phyloP scores from a whole-genome alignment of 139 green algal species.

The Gonium pectorale region DNA sequence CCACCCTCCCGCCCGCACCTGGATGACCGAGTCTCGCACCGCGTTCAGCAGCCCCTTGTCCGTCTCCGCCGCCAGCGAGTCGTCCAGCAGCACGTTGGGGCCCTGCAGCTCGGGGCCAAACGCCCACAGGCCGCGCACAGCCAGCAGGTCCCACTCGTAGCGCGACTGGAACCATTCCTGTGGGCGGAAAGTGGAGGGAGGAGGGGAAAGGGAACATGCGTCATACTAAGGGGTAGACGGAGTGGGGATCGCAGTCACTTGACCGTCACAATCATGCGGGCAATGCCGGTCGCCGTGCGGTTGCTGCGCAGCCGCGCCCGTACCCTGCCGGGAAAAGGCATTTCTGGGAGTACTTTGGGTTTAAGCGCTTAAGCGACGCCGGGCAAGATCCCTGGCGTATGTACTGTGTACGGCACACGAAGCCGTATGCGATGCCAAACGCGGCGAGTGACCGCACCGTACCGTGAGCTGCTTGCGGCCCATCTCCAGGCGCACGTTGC shows the following conservation, averaged over 20 bases:
- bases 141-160: conserved; percentile 97
- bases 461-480: conserved; percentile 49
- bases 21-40: conserved; percentile 87
- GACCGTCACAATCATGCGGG: no score
- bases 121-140: conserved; percentile 94
- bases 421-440: no score
- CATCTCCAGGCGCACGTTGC: conserved; percentile 62
- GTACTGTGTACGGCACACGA: no score
- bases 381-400: no score
- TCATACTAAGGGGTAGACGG: no score
- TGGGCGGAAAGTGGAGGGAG: neutral
- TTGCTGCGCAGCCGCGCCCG: no score
- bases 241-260: no score
- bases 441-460: no score
- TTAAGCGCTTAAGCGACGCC: no score
- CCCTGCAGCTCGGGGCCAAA: conserved; percentile 93
- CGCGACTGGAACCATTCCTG: conserved; percentile 80
- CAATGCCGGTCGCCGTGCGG: no score
- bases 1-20: conserved; percentile 55
- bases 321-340: no score
- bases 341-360: no score
- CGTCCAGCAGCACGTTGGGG: conserved; percentile 95
- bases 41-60: conserved; percentile 92
- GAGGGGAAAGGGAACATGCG: neutral
- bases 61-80: conserved; percentile 92